Evolutionary conservation across 345 rosid genomes (phyloP).

Genomic region (Lagerstroemia speciosa): DNA sequence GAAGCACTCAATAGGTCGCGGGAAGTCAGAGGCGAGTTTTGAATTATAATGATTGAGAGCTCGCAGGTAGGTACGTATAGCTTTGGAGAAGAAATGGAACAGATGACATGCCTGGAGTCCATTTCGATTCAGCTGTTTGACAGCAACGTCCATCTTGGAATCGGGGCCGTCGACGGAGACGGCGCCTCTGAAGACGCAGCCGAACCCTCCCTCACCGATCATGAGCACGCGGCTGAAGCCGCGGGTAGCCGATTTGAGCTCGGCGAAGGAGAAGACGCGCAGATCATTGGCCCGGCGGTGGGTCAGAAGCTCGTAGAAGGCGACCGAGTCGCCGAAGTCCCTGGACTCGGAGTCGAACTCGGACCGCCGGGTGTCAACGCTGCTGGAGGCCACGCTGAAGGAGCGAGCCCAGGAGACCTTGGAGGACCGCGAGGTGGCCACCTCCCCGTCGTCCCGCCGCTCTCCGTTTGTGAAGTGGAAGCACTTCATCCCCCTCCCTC

Average conservation of each 20-base stretch:
- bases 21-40: background rate
- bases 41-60: background rate
- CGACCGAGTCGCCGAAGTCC: slow-evolving; percentile 48
- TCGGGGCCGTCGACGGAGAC: slow-evolving; percentile 37
- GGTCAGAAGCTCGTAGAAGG: slow-evolving; percentile 39
- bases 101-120: slow-evolving; percentile 86
- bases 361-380: slow-evolving; percentile 63
- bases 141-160: slow-evolving; percentile 58
- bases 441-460: slow-evolving; percentile 28
- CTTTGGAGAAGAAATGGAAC: slow-evolving; percentile 4
- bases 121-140: slow-evolving; percentile 85
- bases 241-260: slow-evolving; percentile 73
- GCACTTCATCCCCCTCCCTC: slow-evolving; percentile 54
- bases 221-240: slow-evolving; percentile 66
- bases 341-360: slow-evolving; percentile 81
- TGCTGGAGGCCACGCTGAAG: slow-evolving; percentile 77
- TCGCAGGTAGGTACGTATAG: background rate
- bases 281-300: slow-evolving; percentile 78
- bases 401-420: slow-evolving; percentile 87
- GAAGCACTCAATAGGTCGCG: background rate
- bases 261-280: slow-evolving; percentile 54
- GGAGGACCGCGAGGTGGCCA: slow-evolving; percentile 41
- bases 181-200: slow-evolving; percentile 76
- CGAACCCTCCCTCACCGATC: slow-evolving; percentile 96
- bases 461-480: slow-evolving; percentile 86